These are phyloP conservation scores for Bjerkandera adusta DNA, from an alignment of 1,284 basidiomycete genomes.

Conservation along the genomic window DNA sequence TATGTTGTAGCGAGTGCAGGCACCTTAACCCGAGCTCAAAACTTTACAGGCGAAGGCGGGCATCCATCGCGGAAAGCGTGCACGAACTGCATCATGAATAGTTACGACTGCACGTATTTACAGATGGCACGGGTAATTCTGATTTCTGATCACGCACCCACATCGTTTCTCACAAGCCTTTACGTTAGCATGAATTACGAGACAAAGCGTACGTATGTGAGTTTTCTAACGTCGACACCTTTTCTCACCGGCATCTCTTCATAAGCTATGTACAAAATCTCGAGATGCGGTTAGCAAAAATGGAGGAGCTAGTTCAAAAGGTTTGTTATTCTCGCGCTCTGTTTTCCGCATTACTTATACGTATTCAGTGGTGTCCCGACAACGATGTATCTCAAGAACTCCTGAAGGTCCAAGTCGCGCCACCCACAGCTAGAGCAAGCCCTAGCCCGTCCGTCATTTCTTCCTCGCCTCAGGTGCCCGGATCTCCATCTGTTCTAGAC, in stretches of 20 bases:
- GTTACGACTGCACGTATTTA: slow-evolving; percentile 10
- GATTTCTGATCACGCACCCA: background rate
- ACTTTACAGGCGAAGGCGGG: slow-evolving; percentile 2
- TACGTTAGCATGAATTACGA: background rate
- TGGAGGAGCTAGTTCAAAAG: slow-evolving; percentile 15
- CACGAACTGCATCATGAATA: slow-evolving; percentile 3
- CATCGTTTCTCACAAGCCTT: background rate
- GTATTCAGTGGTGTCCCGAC: background rate
- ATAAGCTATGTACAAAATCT: slow-evolving; percentile 8
- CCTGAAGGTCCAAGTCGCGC: background rate
- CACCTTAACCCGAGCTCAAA: background rate
- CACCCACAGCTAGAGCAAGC: background rate
- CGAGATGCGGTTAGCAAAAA: slow-evolving; percentile 7
- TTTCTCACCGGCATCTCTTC: background rate
- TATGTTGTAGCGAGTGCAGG: background rate
- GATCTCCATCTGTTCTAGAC: background rate
- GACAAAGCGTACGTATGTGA: background rate
- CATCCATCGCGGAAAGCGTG: slow-evolving; percentile 6
- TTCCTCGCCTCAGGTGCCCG: background rate
- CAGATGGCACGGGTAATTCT: slow-evolving; percentile 6
- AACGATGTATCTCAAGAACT: background rate
- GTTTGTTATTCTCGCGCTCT: slow-evolving; percentile 30
- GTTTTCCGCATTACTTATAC: no score
- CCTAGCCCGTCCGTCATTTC: background rate
- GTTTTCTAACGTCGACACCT: background rate